phyloP scores from a whole-genome alignment of 768 basidiomycete species.

The Lentinus brumalis region DNA sequence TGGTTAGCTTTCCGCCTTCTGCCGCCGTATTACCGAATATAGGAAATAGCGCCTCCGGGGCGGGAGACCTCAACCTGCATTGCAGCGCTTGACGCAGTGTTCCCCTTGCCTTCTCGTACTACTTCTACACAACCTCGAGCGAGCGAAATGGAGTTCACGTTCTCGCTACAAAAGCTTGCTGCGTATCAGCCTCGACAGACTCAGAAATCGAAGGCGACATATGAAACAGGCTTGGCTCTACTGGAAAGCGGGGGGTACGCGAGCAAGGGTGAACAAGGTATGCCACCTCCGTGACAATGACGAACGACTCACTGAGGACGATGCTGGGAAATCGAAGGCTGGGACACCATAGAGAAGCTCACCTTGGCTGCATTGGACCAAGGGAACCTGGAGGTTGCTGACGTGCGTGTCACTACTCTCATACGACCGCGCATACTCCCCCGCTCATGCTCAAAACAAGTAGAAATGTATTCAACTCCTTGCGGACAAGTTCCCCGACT shows the following conservation, averaged over 20 bases:
- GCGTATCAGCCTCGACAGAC: constrained; percentile 34
- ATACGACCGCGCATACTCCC: not conserved
- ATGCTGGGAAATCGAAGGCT: constrained; percentile 46
- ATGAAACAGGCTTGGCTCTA: constrained; percentile 34
- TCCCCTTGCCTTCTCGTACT: no score
- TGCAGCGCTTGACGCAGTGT: no score
- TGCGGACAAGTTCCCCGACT: constrained; percentile 67
- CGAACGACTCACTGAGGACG: not conserved
- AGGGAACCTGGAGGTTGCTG: constrained; percentile 69
- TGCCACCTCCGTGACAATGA: not conserved
- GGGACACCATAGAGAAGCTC: constrained; percentile 82
- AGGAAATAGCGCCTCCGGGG: not conserved
- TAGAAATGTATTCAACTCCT: constrained; percentile 69
- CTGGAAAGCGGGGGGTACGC: constrained; percentile 32
- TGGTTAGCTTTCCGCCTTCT: no score
- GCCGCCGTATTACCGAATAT: no score
- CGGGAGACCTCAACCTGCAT: no score
- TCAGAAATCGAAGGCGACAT: constrained; percentile 36
- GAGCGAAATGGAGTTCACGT: constrained; percentile 31
- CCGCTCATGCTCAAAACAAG: not conserved
- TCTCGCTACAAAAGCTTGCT: constrained; percentile 37
- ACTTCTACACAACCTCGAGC: no score
- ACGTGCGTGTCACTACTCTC: constrained; percentile 50
- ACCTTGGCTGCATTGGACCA: constrained; percentile 77
- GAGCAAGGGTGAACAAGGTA: constrained; percentile 36